A percentile compares a stretch with the other conserved stretches of the same genome.
These are phyloP conservation scores for Xylaria arbuscula DNA, from an alignment of 2,329 filamentous ascomycete species.

Conservation along the genomic window DNA sequence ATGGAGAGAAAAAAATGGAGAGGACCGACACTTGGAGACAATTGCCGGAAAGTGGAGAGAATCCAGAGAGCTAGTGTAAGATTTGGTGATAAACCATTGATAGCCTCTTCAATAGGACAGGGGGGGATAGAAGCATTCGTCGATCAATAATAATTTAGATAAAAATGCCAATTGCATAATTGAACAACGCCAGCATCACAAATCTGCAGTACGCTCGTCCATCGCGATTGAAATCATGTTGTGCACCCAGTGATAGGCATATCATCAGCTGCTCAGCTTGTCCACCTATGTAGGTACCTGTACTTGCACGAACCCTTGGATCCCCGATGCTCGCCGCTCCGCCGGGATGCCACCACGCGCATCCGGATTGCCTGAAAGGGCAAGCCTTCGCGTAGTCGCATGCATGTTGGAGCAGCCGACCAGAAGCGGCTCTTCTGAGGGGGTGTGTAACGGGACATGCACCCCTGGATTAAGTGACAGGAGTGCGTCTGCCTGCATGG, in stretches of 20 bases:
- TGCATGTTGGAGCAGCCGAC: conserved; percentile 10
- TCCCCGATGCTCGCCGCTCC: neutral
- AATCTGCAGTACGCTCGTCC: conserved; percentile 1
- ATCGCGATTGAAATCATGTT: conserved; percentile 5
- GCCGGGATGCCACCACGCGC: neutral
- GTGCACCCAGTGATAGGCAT: neutral
- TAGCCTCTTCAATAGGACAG: too few species aligned
- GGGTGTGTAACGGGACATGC: neutral
- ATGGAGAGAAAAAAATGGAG: neutral
- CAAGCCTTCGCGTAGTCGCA: conserved; percentile 13
- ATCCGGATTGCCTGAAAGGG: conserved; percentile 18
- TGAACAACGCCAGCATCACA: neutral
- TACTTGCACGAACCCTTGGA: conserved; percentile 9
- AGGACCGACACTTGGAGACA: neutral
- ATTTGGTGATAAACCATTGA: too few species aligned
- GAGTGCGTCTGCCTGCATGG: neutral
- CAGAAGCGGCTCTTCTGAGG: conserved; percentile 20
- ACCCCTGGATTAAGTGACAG: conserved; percentile 7
- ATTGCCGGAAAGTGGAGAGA: neutral
- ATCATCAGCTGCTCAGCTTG: neutral
- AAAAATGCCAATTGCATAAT: neutral
- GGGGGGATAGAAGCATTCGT: neutral
- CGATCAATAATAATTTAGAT: neutral
- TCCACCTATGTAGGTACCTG: conserved; percentile 5
- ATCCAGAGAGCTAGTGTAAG: neutral